phyloP scores from a whole-genome alignment of 2,329 filamentous ascomycete species.

The Pseudogymnoascus pannorum region DNA sequence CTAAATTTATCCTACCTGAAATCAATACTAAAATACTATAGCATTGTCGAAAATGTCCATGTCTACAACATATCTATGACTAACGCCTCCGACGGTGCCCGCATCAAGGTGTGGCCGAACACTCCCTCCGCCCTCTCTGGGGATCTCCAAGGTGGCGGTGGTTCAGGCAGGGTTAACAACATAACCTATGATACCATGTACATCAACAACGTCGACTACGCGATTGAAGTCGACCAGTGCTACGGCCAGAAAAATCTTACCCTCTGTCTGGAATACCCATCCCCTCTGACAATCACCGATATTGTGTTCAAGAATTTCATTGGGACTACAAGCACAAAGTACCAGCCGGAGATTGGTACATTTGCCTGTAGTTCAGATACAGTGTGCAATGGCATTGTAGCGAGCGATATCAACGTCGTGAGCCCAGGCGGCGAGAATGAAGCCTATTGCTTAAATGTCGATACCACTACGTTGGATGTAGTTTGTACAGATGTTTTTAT shows the following conservation, averaged over 20 bases:
- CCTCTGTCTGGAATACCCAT: slow-evolving; percentile 52
- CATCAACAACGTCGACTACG: slow-evolving; percentile 56
- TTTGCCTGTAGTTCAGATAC: slow-evolving; percentile 41
- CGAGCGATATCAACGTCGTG: slow-evolving; percentile 38
- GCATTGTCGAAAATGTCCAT: slow-evolving; percentile 53
- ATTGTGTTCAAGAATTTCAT: slow-evolving; percentile 49
- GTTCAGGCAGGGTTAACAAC: slow-evolving; percentile 53
- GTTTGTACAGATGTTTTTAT: slow-evolving; percentile 26
- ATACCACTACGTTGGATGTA: slow-evolving; percentile 30
- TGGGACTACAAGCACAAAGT: slow-evolving; percentile 42
- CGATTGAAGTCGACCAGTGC: slow-evolving; percentile 59
- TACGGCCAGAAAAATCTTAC: slow-evolving; percentile 56
- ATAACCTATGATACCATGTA: slow-evolving; percentile 58
- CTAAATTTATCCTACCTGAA: neutral
- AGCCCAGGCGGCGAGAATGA: slow-evolving; percentile 39
- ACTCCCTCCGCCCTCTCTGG: slow-evolving; percentile 44
- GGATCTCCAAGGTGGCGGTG: slow-evolving; percentile 41
- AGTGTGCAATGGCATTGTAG: slow-evolving; percentile 44
- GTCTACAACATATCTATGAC: slow-evolving; percentile 42
- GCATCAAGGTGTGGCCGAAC: slow-evolving; percentile 62
- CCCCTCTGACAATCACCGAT: slow-evolving; percentile 47
- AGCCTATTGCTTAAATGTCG: slow-evolving; percentile 39
- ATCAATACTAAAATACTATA: slow-evolving; percentile 28
- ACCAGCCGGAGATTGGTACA: slow-evolving; percentile 38
- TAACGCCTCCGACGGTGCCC: slow-evolving; percentile 48